A percentile compares a stretch with the other conserved stretches of the same genome.
Conservation (phyloP, 2,329 filamentous ascomycete genomes). For the Bipolaris oryzae region DNA sequence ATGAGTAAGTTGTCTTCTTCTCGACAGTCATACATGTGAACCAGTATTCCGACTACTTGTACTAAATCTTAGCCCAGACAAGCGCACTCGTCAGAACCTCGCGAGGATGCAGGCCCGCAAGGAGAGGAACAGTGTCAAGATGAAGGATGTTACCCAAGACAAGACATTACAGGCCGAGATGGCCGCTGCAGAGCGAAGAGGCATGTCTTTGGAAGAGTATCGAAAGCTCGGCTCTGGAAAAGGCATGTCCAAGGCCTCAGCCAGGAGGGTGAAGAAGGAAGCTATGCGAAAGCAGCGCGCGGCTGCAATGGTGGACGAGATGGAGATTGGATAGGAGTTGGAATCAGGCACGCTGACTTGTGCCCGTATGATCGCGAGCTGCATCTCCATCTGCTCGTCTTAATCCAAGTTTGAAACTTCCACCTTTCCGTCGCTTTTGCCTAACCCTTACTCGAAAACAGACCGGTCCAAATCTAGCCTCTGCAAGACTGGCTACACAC, state of each 20-base stretch:
- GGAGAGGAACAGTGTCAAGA: constrained; percentile 12
- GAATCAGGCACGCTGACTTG: not conserved
- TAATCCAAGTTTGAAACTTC: too few species aligned
- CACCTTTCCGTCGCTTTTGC: too few species aligned
- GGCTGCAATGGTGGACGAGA: constrained; percentile 8
- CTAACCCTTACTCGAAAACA: too few species aligned
- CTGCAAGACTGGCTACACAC: too few species aligned
- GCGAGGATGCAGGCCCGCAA: constrained; percentile 27
- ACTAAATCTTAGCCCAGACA: constrained; percentile 14
- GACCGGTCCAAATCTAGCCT: not conserved
- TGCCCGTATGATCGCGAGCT: too few species aligned
- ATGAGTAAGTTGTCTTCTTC: constrained; percentile 23
- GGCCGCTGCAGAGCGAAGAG: constrained; percentile 23
- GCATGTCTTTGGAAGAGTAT: constrained; percentile 20
- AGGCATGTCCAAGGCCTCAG: constrained; percentile 6
- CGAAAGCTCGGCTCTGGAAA: constrained; percentile 11
- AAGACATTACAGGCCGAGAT: constrained; percentile 17
- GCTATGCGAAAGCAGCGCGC: constrained; percentile 2
- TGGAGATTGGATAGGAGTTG: constrained; percentile 13
- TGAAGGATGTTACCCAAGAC: constrained; percentile 12
- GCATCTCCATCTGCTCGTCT: too few species aligned
- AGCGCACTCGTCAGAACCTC: constrained; percentile 28
- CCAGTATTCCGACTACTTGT: not conserved
- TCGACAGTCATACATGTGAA: not conserved
- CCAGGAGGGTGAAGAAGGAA: constrained; percentile 10